phyloP scores from a whole-genome alignment of 1,284 basidiomycete species.

The Ceraceosorus guamensis region DNA sequence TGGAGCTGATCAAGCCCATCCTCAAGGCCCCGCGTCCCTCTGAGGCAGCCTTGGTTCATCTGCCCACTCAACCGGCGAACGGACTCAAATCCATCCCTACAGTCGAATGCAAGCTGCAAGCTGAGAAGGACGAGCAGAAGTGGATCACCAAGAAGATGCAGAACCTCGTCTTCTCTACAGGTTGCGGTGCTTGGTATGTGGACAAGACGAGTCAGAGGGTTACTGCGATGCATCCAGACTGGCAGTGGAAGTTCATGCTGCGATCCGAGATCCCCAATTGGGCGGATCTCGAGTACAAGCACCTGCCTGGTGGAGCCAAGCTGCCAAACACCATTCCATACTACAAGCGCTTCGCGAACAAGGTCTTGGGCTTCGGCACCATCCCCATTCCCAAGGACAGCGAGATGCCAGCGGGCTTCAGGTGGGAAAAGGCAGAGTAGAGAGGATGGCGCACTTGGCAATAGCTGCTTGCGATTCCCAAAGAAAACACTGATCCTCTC shows the following conservation, averaged over 20 bases:
- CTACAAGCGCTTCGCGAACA: conserved; percentile 27
- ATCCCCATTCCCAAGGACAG: too few relatives aligned
- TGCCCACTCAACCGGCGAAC: conserved; percentile 10
- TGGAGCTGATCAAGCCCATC: conserved; percentile 28
- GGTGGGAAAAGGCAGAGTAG: too few relatives aligned
- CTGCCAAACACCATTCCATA: conserved; percentile 15
- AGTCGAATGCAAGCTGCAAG: conserved; percentile 32
- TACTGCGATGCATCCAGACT: conserved; percentile 40
- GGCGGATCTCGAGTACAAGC: conserved; percentile 29
- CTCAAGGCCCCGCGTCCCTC: conserved; percentile 19
- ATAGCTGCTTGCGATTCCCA: too few relatives aligned
- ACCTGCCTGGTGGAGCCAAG: conserved; percentile 15
- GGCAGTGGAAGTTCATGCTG: conserved; percentile 32
- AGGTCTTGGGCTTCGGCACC: conserved; percentile 24
- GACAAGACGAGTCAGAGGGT: conserved; percentile 29
- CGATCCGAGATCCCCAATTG: conserved; percentile 31
- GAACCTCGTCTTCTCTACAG: conserved; percentile 28
- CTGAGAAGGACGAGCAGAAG: conserved; percentile 38
- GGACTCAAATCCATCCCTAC: conserved; percentile 24
- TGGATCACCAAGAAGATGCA: conserved; percentile 36
- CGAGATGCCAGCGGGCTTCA: too few relatives aligned
- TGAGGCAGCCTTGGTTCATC: conserved; percentile 20
- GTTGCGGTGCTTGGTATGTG: conserved; percentile 42
- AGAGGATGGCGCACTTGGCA: too few relatives aligned
- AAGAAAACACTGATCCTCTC: too few relatives aligned